Percentiles rank a stretch among this genome's conserved stretches.
phyloP scores from a whole-genome alignment of 306 rosid species.

The Potentilla sterilis region DNA sequence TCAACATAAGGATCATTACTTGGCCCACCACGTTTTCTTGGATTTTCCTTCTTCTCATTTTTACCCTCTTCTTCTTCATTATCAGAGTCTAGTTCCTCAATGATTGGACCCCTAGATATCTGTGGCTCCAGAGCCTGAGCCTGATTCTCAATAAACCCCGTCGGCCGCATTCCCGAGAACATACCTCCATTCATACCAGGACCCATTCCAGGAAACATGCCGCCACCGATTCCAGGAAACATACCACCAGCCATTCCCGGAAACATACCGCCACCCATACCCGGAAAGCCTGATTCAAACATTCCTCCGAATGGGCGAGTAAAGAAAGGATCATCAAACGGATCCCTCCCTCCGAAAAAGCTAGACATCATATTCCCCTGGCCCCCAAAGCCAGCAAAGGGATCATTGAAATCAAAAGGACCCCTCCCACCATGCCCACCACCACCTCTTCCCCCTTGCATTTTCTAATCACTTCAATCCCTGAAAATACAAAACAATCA shows the following conservation, averaged over 20 bases:
- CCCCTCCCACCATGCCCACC: conserved; percentile 45
- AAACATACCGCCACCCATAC: conserved; percentile 26
- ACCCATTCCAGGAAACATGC: conserved; percentile 41
- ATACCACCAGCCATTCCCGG: conserved; percentile 45
- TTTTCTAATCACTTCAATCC: conserved; percentile 30
- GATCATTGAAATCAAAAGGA: conserved; percentile 50
- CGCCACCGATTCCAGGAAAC: conserved; percentile 34
- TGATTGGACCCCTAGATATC: conserved; percentile 57
- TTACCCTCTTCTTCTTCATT: conserved; percentile 50
- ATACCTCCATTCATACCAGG: conserved; percentile 45
- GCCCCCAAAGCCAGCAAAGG: conserved; percentile 62
- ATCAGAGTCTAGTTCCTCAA: conserved; percentile 80
- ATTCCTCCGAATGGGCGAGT: conserved; percentile 58
- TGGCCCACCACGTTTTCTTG: conserved; percentile 57
- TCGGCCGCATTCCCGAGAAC: conserved; percentile 40
- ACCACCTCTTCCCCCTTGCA: conserved; percentile 58
- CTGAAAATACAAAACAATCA: conserved; percentile 4
- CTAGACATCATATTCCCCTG: conserved; percentile 49
- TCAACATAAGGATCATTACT: conserved; percentile 41
- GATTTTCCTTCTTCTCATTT: conserved; percentile 46
- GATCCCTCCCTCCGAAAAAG: conserved; percentile 65
- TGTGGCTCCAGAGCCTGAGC: conserved; percentile 50
- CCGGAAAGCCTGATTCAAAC: not conserved
- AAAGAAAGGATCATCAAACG: conserved; percentile 85
- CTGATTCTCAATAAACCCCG: conserved; percentile 55